A percentile compares a stretch with the other conserved stretches of the same genome.
These are phyloP conservation scores for Porphyra umbilicalis DNA, from an alignment of 31 red algal genomes.

Conservation along the genomic window DNA sequence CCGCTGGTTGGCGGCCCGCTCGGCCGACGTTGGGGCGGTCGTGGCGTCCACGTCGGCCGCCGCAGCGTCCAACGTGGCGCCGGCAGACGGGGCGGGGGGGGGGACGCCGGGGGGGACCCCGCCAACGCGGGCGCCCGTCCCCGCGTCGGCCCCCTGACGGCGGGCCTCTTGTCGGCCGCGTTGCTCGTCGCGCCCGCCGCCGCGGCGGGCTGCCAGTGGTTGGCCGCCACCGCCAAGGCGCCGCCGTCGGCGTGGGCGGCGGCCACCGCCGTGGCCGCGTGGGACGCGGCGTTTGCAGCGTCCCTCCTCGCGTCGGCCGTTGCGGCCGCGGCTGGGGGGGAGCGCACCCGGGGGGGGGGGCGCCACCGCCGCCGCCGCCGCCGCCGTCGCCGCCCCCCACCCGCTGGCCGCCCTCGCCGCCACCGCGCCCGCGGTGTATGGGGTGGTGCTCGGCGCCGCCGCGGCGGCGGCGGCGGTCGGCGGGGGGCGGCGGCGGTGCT, in stretches of 20 bases:
- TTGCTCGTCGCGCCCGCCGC: neutral
- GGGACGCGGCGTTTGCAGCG: neutral
- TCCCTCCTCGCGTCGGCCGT: neutral
- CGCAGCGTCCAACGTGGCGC: neutral
- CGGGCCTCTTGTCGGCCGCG: neutral
- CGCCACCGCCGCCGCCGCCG: too few species aligned
- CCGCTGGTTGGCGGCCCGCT: neutral
- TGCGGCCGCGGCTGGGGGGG: neutral
- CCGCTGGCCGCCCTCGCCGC: neutral
- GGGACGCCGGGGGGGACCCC: neutral
- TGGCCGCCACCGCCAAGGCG: neutral
- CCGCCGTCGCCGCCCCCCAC: neutral
- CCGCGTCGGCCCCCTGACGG: neutral
- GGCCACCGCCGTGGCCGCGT: neutral
- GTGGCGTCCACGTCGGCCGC: too few species aligned
- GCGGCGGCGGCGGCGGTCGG: neutral
- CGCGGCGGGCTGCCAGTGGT: neutral
- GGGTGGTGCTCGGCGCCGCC: neutral
- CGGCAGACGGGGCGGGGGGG: neutral
- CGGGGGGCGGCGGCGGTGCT: neutral
- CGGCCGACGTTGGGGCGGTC: neutral
- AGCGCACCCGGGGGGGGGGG: neutral
- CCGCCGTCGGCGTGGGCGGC: neutral
- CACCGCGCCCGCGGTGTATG: neutral
- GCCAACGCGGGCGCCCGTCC: neutral